phyloP scores from a whole-genome alignment of 306 rosid species.

The Trifolium fragiferum region DNA sequence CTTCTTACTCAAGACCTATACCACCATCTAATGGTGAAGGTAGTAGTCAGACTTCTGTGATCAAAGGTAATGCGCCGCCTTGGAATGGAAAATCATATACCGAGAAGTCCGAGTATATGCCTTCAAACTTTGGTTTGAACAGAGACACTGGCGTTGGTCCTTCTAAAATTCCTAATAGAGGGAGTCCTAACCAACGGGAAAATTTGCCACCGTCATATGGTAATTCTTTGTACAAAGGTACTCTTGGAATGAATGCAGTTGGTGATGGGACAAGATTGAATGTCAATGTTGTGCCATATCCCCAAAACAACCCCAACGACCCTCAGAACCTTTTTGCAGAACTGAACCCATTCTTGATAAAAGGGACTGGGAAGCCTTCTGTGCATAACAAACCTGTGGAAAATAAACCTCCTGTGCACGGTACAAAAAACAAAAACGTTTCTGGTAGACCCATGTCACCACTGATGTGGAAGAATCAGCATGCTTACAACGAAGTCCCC shows the following conservation, averaged over 20 bases:
- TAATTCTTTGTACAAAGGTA: conserved; percentile 69
- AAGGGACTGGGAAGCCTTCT: conserved; percentile 80
- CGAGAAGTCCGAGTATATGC: conserved; percentile 62
- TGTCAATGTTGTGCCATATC: conserved; percentile 82
- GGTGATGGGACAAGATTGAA: conserved; percentile 77
- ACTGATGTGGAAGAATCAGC: conserved; percentile 79
- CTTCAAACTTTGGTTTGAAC: conserved; percentile 51
- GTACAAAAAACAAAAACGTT: conserved; percentile 52
- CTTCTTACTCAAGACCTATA: conserved; percentile 57
- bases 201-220: conserved; percentile 58
- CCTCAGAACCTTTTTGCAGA: conserved; percentile 81
- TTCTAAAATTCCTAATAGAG: conserved; percentile 52
- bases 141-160: conserved; percentile 59
- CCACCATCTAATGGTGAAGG: conserved; percentile 71
- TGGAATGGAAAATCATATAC: conserved; percentile 55
- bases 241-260: conserved; percentile 68
- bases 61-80: conserved; percentile 45
- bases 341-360: conserved; percentile 88
- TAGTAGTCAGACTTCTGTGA: conserved; percentile 63
- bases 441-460: conserved; percentile 72
- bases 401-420: conserved; percentile 69
- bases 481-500: conserved; percentile 80
- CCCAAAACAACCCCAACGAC: conserved; percentile 69
- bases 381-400: conserved; percentile 65
- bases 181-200: conserved; percentile 53